Percentiles rank a stretch among this genome's conserved stretches.
Evolutionary conservation across 495 filamentous ascomycete species (phyloP).

Genomic region (Penicillium ucsense): DNA sequence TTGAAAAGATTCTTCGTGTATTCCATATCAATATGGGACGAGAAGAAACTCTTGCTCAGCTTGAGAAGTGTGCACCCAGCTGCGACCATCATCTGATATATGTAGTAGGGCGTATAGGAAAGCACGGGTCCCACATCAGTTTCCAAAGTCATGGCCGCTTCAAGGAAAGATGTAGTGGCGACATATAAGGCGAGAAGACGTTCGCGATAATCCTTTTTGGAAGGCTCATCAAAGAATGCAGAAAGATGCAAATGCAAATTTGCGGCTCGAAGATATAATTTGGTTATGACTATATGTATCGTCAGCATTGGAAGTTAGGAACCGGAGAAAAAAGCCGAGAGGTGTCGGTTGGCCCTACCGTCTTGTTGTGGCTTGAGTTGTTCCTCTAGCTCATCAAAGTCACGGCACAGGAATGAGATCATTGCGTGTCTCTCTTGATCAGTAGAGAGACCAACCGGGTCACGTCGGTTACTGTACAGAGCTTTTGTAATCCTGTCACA

Average conservation of each 20-base stretch:
- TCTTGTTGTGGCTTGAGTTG: conserved; percentile 33
- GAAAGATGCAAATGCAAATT: conserved; percentile 76
- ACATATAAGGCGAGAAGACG: conserved; percentile 71
- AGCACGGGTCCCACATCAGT: conserved; percentile 43
- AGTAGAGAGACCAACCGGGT: conserved; percentile 61
- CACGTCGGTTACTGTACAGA: conserved; percentile 70
- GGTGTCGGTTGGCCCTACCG: conserved; percentile 18
- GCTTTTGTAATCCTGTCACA: conserved; percentile 78
- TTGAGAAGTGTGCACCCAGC: conserved; percentile 79
- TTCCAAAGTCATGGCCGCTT: conserved; percentile 56
- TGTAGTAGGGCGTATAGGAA: conserved; percentile 70
- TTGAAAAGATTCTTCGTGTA: conserved; percentile 69
- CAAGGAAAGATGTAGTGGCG: conserved; percentile 65
- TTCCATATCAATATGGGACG: conserved; percentile 56
- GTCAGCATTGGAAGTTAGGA: conserved; percentile 10
- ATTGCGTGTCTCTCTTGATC: conserved; percentile 61
- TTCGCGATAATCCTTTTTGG: conserved; percentile 61
- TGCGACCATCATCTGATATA: conserved; percentile 87
- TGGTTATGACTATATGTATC: conserved; percentile 45
- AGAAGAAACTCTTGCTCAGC: conserved; percentile 75
- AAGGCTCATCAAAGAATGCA: conserved; percentile 79
- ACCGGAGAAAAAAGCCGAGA: background rate
- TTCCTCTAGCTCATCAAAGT: conserved; percentile 44
- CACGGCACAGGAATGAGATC: conserved; percentile 44
- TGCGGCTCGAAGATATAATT: conserved; percentile 68